Evolutionary conservation across 2,329 filamentous ascomycete genomes (phyloP).

Genomic region (Gaeumannomyces tritici): DNA sequence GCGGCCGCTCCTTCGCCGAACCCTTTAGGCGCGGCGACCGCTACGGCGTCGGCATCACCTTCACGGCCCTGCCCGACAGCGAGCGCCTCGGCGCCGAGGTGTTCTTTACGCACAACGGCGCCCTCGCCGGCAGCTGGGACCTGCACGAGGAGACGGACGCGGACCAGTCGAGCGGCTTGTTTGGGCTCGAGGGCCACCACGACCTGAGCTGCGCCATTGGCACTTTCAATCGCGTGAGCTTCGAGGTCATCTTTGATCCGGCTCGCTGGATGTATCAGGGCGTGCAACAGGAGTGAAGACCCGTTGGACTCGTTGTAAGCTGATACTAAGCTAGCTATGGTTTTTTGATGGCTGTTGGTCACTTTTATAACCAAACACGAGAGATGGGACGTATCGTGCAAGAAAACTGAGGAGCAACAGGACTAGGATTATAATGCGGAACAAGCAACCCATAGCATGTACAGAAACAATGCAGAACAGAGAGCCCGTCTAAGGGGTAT

Average conservation of each 20-base stretch:
- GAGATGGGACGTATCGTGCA: not conserved
- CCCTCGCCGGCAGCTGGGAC: slow-evolving; percentile 53
- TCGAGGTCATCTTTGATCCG: slow-evolving; percentile 56
- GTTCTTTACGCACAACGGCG: slow-evolving; percentile 64
- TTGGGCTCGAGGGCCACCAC: slow-evolving; percentile 59
- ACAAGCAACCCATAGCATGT: not conserved
- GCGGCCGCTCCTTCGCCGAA: slow-evolving; percentile 58
- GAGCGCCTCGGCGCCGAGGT: slow-evolving; percentile 39
- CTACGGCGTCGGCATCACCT: slow-evolving; percentile 62
- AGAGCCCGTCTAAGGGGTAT: not conserved
- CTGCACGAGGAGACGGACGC: slow-evolving; percentile 65
- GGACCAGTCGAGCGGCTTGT: slow-evolving; percentile 43
- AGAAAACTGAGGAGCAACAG: not conserved
- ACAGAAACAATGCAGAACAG: not conserved
- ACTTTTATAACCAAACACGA: not conserved
- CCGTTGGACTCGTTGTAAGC: too few species aligned
- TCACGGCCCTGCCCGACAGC: slow-evolving; percentile 25
- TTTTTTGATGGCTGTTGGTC: too few species aligned
- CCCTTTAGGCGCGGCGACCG: slow-evolving; percentile 57
- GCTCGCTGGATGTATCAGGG: slow-evolving; percentile 45
- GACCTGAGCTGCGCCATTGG: slow-evolving; percentile 66
- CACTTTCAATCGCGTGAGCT: slow-evolving; percentile 56
- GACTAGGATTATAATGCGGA: not conserved
- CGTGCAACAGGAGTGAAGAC: not conserved
- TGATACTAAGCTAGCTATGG: too few species aligned